These are phyloP conservation scores for Nasturtium officinale DNA, from an alignment of 345 rosid species.

Conservation along the genomic window DNA sequence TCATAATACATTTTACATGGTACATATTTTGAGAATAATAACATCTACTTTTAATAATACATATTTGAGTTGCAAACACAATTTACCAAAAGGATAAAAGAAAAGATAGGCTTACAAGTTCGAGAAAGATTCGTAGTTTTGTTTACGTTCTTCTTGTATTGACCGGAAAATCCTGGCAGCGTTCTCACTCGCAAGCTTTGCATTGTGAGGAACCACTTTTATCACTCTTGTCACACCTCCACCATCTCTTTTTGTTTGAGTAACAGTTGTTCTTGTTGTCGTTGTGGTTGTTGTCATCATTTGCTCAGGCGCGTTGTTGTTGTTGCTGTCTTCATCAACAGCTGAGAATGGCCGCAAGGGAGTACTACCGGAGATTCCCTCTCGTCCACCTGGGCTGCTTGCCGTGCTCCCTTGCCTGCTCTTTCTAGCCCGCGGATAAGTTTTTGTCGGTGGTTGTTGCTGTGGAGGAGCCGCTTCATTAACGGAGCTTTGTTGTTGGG, in stretches of 20 bases:
- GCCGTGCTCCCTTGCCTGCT: constrained; percentile 57
- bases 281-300: constrained; percentile 45
- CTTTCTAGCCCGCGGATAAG: constrained; percentile 48
- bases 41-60: not conserved
- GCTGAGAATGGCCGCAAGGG: constrained; percentile 23
- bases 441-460: constrained; percentile 31
- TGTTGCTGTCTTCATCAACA: constrained; percentile 15
- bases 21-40: constrained; percentile 8
- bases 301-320: not conserved
- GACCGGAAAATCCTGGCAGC: constrained; percentile 86
- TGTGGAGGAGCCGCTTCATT: constrained; percentile 40
- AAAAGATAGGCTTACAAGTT: constrained; percentile 9
- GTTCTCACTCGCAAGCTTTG: constrained; percentile 75
- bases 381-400: constrained; percentile 48
- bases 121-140: constrained; percentile 42
- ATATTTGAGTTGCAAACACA: constrained; percentile 15
- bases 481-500: constrained; percentile 51
- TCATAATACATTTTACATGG: not conserved
- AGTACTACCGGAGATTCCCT: constrained; percentile 15
- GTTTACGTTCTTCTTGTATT: constrained; percentile 84
- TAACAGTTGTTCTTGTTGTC: constrained; percentile 53
- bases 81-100: not conserved
- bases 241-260: constrained; percentile 50
- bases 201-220: constrained; percentile 82
- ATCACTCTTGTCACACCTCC: constrained; percentile 60